Conservation (phyloP, 306 rosid species). For the Castanea crenata region DNA sequence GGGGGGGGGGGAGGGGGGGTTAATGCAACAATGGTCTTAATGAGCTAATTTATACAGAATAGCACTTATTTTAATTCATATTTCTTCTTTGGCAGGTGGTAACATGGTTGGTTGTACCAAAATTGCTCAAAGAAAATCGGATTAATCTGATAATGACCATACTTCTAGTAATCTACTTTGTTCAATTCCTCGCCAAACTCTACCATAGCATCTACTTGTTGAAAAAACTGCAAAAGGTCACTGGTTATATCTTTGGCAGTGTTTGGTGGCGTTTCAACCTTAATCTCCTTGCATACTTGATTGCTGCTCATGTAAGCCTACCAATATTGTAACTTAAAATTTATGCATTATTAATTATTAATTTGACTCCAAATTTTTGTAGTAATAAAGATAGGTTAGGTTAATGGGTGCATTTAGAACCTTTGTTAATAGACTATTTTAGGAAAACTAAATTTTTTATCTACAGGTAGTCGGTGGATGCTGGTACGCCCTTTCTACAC, state of each 20-base stretch:
- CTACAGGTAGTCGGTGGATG: conserved; percentile 28
- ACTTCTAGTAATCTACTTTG: conserved; percentile 23
- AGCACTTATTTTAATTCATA: neutral
- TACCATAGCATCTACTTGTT: conserved; percentile 30
- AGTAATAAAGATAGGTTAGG: too few species aligned
- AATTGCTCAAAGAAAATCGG: conserved; percentile 20
- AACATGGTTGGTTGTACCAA: conserved; percentile 31
- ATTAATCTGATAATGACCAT: conserved; percentile 17
- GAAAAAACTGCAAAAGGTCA: conserved; percentile 33
- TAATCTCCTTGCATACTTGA: conserved; percentile 30
- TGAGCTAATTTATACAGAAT: neutral
- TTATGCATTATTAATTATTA: too few species aligned
- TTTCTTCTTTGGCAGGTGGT: conserved; percentile 8
- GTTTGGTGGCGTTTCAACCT: conserved; percentile 40
- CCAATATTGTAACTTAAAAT: too few species aligned
- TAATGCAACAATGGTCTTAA: neutral
- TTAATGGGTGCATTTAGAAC: too few species aligned
- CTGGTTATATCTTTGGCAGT: conserved; percentile 40
- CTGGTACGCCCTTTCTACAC: conserved; percentile 35
- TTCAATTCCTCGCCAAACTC: conserved; percentile 35
- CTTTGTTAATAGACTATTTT: too few species aligned
- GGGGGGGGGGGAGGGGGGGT: too few species aligned
- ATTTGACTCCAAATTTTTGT: neutral
- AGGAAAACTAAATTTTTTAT: neutral
- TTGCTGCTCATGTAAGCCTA: conserved; percentile 33